Percentiles rank a stretch among this genome's conserved stretches.
Conservation (phyloP, 345 rosid species). For the Rhodamnia argentea region DNA sequence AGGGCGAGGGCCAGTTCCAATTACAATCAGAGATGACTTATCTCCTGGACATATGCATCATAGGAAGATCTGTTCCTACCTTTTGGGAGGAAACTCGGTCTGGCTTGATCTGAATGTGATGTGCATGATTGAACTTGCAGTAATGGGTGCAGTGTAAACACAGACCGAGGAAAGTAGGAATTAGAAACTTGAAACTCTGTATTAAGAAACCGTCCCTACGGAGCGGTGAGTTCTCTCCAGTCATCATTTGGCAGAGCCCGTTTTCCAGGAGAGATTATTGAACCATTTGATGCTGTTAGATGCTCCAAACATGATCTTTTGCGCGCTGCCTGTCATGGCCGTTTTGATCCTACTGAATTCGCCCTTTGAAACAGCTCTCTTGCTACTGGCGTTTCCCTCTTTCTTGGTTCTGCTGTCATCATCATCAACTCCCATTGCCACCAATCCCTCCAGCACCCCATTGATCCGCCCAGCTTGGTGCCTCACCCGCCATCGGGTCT, state of each 20-base stretch:
- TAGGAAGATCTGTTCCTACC: not conserved
- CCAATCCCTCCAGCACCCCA: constrained; percentile 85
- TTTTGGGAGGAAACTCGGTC: not conserved
- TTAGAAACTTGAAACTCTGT: not conserved
- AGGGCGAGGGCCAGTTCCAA: not conserved
- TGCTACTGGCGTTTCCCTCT: constrained; percentile 25
- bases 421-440: constrained; percentile 24
- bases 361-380: constrained; percentile 25
- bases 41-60: not conserved
- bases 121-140: not conserved
- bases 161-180: not conserved
- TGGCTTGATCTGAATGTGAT: not conserved
- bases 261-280: constrained; percentile 36
- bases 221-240: not conserved
- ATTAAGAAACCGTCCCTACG: not conserved
- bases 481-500: constrained; percentile 48
- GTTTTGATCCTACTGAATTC: constrained; percentile 27
- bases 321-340: constrained; percentile 20
- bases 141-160: not conserved
- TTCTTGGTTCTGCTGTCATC: constrained; percentile 20
- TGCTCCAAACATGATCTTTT: constrained; percentile 23
- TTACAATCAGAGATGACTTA: not conserved
- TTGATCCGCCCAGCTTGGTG: constrained; percentile 94
- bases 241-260: constrained; percentile 9
- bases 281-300: constrained; percentile 53